phyloP scores from a whole-genome alignment of 2,329 filamentous ascomycete genomes.

The Aspergillus viridinutans region DNA sequence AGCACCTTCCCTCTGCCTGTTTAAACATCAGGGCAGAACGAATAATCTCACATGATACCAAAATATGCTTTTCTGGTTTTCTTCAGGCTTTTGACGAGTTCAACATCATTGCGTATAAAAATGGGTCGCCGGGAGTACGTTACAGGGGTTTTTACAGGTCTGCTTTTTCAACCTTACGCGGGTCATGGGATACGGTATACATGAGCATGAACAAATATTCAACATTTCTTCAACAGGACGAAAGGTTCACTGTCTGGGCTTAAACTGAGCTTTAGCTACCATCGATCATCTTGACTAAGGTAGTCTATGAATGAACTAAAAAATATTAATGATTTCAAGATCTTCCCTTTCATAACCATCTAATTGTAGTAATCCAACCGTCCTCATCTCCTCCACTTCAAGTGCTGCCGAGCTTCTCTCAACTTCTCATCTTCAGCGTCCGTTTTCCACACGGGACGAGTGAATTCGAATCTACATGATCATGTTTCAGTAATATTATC shows the following conservation, averaged over 20 bases:
- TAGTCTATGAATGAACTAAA: conserved; percentile 2
- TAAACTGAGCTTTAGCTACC: background rate
- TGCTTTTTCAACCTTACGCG: conserved; percentile 40
- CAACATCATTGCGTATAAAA: conserved; percentile 35
- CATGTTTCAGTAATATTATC: background rate
- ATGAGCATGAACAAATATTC: conserved; percentile 16
- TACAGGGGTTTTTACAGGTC: conserved; percentile 35
- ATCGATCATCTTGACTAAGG: background rate
- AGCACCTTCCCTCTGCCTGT: conserved; percentile 82
- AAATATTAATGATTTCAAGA: conserved; percentile 17
- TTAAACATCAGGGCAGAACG: conserved; percentile 23
- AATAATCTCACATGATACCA: conserved; percentile 17
- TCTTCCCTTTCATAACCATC: conserved; percentile 5
- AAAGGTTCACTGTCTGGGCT: conserved; percentile 1
- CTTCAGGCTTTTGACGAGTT: conserved; percentile 22
- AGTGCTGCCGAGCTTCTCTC: no score
- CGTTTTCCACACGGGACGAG: background rate
- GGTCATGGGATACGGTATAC: conserved; percentile 33
- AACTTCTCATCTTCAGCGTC: background rate
- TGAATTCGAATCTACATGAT: background rate
- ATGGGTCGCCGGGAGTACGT: conserved; percentile 28
- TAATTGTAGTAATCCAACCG: background rate
- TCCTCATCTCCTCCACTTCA: no score
- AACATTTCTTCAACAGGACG: conserved; percentile 14
- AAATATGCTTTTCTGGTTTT: conserved; percentile 7